Conservation (phyloP, 768 basidiomycete genomes). For the Polyporus arcularius region DNA sequence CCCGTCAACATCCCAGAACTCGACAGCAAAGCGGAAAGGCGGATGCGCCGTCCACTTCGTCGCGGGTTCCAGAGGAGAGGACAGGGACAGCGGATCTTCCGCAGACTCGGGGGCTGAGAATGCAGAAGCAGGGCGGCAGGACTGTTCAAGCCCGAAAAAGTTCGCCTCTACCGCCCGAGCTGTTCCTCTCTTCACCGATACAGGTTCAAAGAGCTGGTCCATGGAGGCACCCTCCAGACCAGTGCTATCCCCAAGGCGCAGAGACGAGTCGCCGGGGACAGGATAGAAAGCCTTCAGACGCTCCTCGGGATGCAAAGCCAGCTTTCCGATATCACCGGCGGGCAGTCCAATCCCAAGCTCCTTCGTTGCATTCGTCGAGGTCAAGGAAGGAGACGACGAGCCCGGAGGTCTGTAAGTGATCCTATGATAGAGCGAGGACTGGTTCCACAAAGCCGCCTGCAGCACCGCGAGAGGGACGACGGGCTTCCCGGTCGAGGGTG, state of each 20-base stretch:
- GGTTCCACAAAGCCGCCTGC: conserved; percentile 80
- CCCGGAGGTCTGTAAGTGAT: conserved; percentile 45
- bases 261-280: conserved; percentile 67
- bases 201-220: conserved; percentile 64
- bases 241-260: conserved; percentile 73
- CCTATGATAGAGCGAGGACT: conserved; percentile 63
- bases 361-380: conserved; percentile 44
- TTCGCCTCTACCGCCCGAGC: conserved; percentile 45
- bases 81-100: background rate
- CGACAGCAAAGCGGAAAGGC: conserved; percentile 83
- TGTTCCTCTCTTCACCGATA: conserved; percentile 14
- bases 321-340: conserved; percentile 49
- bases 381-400: conserved; percentile 38
- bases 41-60: conserved; percentile 70
- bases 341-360: conserved; percentile 67
- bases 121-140: conserved; percentile 40
- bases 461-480: conserved; percentile 70
- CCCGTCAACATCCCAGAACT: conserved; percentile 85
- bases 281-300: conserved; percentile 49
- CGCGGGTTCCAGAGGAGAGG: conserved; percentile 43
- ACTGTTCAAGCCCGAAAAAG: conserved; percentile 64
- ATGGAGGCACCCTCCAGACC: conserved; percentile 56
- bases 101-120: background rate
- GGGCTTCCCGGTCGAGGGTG: conserved; percentile 64
- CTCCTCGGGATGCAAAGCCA: conserved; percentile 18